Base-by-base conservation (phyloP, 1,139 yeast genomes). In the Wickerhamomyces sp. region DNA sequence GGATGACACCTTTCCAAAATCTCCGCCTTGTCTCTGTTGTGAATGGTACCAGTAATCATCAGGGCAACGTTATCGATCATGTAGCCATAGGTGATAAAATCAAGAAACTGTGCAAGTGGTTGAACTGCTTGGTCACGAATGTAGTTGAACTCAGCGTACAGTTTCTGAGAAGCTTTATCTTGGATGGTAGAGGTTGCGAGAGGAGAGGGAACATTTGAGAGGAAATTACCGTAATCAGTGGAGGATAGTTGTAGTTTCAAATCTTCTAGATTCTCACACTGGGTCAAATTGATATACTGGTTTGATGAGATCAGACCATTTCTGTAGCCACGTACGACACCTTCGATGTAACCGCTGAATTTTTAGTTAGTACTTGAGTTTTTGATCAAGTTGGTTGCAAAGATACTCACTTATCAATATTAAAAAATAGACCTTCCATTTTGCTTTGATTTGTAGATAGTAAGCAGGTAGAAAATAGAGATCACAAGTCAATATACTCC, bases 61-160 rank as follows among this genome's bases (percentile, higher is more conserved):
- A 93, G 70, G 20, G 93, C 86, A 30, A 91, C 96, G 59, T 93
- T 93, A 64, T 93, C 98, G 57, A 93, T 93, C 99, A 93, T 93
- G 64, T 93, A 93, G 11, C 96, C 94, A 58, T 88, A 91, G 30
- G 93, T 81, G 55, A 93, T 87, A 60, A 68, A 93, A 59, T 93
- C 95, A 75, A 93, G 72, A 56, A 89, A 88, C 58, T 78, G 75
- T 32, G 87, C 68, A 52, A 89, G 66, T 26, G 80, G 83, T 40
- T 89, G 91, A 26, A 83, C 78, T 2, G 96, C 79, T 59, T 91
- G 95, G 27, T 85, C 75, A 44, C 83, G 77, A 41, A 93, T 70
- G 60, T 88, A 91, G 45, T 84, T 79, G 62, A 88, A 93, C 59
- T 91, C 95, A 33, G 76, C 78, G 52, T 79, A 82, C 43, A 91